Evolutionary conservation across 306 rosid species (phyloP), one percentile per base, ranked within the genome.

Genomic region (Glycine soja): DNA sequence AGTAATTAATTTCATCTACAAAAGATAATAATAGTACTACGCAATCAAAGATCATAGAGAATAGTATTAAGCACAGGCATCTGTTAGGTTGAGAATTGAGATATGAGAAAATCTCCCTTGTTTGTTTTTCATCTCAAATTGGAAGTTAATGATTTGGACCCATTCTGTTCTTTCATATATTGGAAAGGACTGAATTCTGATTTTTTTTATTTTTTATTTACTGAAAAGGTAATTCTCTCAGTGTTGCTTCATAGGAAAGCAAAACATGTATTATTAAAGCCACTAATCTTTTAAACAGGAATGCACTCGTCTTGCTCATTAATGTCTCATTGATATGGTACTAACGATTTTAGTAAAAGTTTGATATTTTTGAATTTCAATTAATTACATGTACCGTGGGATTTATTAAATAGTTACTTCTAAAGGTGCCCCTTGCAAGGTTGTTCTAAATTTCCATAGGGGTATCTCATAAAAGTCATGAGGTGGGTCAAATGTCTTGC

Each of bases 261-360:
- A 24, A 47, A 64, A 8, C 16, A 46, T 45, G 72, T 9, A 6
- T 12, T 34, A 30, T 57, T 24, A 48, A 8, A 16, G 32, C 59
- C 16, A 51, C 36, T 14, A 68, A 57, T 40, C 16, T 47, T 40
- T 61, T 12, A 19, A 42, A 70, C 10, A 0, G 64, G 12, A 14
- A 57, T 53, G 14, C 65, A 69, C 43, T 48, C 38, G 18, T 24
- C 18, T 58, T 75, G 10, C 38, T 48, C 66, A 72, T 34, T 61
- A 64, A 79, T 14, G 69, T 34, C 65, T 67, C 62, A 43, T 72
- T 65, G 38, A 70, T n/a, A n/a, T 12, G 52, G 38, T 69, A 72
- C 59, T 47, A 75, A 13, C 19, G 36, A 11, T 48, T 68, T 19
- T 62, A 70, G 79, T 51, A 56, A 34, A 15, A 36, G 54, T 36